These are phyloP conservation scores for Volvox carteri DNA, from an alignment of 163 green algal genomes.

Conservation along the genomic window DNA sequence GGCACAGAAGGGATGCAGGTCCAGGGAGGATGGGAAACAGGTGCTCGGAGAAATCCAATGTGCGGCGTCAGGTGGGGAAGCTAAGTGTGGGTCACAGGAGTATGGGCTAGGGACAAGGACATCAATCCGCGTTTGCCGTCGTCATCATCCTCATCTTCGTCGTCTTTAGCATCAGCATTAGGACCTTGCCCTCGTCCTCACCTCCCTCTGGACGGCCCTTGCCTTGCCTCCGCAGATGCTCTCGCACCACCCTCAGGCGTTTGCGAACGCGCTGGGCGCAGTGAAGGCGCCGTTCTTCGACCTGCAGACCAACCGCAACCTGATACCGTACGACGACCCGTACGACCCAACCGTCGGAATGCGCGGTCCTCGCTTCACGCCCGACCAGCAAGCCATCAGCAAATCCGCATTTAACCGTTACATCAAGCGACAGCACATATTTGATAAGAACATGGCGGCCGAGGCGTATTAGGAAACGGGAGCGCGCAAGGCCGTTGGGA, in stretches of 20 bases:
- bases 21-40: no score
- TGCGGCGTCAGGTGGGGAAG: no score
- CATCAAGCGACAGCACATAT: constrained; percentile 34
- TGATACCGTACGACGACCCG: constrained; percentile 54
- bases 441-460: constrained; percentile 45
- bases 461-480: constrained; percentile 36
- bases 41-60: no score
- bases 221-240: constrained; percentile 56
- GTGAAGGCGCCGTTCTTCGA: constrained; percentile 34
- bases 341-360: constrained; percentile 49
- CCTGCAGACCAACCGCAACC: constrained; percentile 63
- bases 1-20: no score
- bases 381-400: constrained; percentile 33
- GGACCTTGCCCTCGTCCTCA: no score
- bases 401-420: constrained; percentile 34
- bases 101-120: no score
- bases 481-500: no score
- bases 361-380: constrained; percentile 50
- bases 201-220: no score
- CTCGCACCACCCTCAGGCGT: constrained; percentile 57
- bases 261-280: constrained; percentile 3
- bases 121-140: no score
- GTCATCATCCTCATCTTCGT: no score
- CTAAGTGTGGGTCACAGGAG: no score
- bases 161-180: no score